Evolutionary conservation across 306 rosid species (phyloP).

Genomic region (Prunus armeniaca): DNA sequence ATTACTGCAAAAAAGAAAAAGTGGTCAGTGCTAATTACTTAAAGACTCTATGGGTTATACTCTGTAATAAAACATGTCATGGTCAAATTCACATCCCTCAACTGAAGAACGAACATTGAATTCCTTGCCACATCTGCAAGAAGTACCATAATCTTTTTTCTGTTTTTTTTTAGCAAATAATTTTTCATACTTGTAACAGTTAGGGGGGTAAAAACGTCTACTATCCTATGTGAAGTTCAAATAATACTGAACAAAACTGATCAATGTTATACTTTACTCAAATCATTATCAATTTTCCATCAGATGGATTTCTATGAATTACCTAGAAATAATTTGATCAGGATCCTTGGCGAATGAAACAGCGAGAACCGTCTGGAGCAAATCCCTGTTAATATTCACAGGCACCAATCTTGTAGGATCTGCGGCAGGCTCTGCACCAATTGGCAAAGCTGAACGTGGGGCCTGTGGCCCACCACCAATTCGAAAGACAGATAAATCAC

Average conservation of each 20-base stretch:
- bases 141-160: neutral
- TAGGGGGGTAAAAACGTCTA: neutral
- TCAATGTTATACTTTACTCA: neutral
- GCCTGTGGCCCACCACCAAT: conserved; percentile 98
- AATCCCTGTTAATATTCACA: conserved; percentile 71
- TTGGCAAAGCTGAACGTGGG: conserved; percentile 94
- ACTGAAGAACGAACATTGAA: too few species aligned
- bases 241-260: neutral
- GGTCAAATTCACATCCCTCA: neutral
- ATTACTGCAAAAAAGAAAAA: conserved; percentile 50
- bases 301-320: conserved; percentile 8
- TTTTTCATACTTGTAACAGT: too few species aligned
- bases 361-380: conserved; percentile 79
- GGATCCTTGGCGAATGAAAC: conserved; percentile 90
- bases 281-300: neutral
- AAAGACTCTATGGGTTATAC: neutral
- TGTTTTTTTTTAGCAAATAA: too few species aligned
- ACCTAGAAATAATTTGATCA: conserved; percentile 92
- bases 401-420: conserved; percentile 87
- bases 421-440: conserved; percentile 97
- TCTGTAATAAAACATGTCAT: neutral
- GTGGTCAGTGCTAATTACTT: neutral
- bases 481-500: conserved; percentile 74
- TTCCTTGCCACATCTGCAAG: neutral
- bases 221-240: neutral